phyloP scores from a whole-genome alignment of 495 filamentous ascomycete genomes.

The Trichoderma asperelloides region DNA sequence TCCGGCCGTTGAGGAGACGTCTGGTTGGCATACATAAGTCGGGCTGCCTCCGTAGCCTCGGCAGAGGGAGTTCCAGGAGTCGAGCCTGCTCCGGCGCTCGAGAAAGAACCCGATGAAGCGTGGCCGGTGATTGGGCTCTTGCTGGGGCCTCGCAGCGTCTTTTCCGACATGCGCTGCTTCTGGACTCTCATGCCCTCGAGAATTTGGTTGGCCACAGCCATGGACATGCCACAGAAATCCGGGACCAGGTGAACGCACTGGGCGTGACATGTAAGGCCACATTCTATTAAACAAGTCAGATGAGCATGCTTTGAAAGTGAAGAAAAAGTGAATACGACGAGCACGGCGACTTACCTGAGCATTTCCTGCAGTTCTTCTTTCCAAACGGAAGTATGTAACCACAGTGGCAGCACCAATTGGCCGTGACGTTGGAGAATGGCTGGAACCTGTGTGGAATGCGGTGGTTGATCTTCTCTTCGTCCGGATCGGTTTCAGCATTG shows the following conservation, averaged over 20 bases:
- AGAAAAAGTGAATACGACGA: conserved; percentile 9
- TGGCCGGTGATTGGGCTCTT: conserved; percentile 23
- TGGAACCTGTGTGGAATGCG: conserved; percentile 97
- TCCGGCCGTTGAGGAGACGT: conserved; percentile 30
- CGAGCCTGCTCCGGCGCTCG: conserved; percentile 15
- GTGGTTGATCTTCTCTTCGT: conserved; percentile 99
- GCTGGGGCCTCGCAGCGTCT: conserved; percentile 50
- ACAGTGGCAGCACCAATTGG: conserved; percentile 99
- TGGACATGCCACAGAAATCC: conserved; percentile 99
- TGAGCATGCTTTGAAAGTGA: neutral
- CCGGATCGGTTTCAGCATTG: conserved; percentile 93
- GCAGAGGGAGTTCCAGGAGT: conserved; percentile 21
- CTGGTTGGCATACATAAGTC: conserved; percentile 39
- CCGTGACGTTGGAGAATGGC: conserved; percentile 87
- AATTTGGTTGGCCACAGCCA: conserved; percentile 94
- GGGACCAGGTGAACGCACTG: conserved; percentile 92
- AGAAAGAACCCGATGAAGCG: conserved; percentile 24
- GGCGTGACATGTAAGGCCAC: conserved; percentile 80
- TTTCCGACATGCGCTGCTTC: conserved; percentile 52
- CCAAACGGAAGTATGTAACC: conserved; percentile 96
- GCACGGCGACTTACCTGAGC: conserved; percentile 53
- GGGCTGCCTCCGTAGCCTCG: conserved; percentile 42
- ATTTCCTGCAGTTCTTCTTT: conserved; percentile 87
- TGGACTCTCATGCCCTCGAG: conserved; percentile 56
- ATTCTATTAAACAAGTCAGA: conserved; percentile 51